Conservation (phyloP, 2,329 filamentous ascomycete species). For the Erysiphe pisi region DNA sequence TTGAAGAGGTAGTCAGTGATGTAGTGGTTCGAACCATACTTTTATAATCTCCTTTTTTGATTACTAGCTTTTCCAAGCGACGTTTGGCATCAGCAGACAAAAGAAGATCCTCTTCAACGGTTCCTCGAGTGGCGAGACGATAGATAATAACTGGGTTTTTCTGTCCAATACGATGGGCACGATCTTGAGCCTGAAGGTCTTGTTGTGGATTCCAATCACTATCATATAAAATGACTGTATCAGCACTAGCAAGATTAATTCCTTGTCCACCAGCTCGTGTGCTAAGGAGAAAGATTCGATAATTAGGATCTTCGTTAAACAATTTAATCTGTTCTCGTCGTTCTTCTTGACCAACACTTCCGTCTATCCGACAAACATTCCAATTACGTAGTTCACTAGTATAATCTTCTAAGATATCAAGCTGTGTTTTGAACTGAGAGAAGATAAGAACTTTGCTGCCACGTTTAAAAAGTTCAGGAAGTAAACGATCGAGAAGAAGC, state of each 20-base stretch:
- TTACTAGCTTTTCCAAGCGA: constrained; percentile 84
- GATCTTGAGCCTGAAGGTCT: constrained; percentile 91
- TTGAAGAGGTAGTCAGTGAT: too few species aligned
- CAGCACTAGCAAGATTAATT: constrained; percentile 84
- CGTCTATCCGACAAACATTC: constrained; percentile 83
- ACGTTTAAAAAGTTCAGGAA: constrained; percentile 60
- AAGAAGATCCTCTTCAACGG: constrained; percentile 78
- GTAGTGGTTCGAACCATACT: constrained; percentile 44
- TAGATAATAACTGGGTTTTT: constrained; percentile 86
- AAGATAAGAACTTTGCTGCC: constrained; percentile 92
- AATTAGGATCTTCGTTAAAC: constrained; percentile 27
- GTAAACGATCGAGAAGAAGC: constrained; percentile 77
- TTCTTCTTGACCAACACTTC: constrained; percentile 64
- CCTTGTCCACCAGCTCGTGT: constrained; percentile 89
- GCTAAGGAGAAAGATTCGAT: constrained; percentile 35
- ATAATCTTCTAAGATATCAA: constrained; percentile 85
- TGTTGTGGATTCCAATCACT: constrained; percentile 93
- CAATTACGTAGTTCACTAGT: constrained; percentile 65
- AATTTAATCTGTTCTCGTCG: constrained; percentile 57
- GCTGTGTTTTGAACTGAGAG: constrained; percentile 88
- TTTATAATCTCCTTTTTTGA: constrained; percentile 79
- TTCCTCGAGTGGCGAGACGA: constrained; percentile 82
- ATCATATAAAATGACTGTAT: constrained; percentile 89
- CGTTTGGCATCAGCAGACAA: constrained; percentile 86
- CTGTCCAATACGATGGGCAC: constrained; percentile 89